A percentile compares a stretch with the other conserved stretches of the same genome.
Conservation (phyloP, 169 alveolate genomes). For the Eimeria necatrix region DNA sequence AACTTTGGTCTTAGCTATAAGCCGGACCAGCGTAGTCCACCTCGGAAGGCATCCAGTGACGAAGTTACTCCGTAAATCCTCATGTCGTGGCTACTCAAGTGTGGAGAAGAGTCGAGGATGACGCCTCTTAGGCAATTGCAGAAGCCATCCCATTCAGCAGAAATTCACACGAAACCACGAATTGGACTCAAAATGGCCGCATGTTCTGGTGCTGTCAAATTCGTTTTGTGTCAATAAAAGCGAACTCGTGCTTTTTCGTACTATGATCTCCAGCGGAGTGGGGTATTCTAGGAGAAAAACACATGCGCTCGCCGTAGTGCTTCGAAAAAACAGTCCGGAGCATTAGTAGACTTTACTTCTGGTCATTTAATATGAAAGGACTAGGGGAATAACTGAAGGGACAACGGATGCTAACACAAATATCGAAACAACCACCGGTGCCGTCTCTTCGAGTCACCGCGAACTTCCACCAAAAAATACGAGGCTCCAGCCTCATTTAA, state of each 20-base stretch:
- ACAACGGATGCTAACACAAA: background rate
- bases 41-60: background rate
- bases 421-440: slow-evolving; percentile 69
- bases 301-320: background rate
- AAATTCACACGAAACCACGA: background rate
- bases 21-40: background rate
- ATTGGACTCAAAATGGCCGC: background rate
- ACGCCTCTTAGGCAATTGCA: background rate
- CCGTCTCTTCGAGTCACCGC: slow-evolving; percentile 63
- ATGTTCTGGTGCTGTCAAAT: background rate
- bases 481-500: background rate
- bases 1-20: background rate
- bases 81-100: background rate
- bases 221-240: background rate
- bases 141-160: background rate
- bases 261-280: background rate
- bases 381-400: background rate
- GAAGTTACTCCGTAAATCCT: slow-evolving; percentile 4
- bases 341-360: background rate
- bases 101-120: background rate
- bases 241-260: background rate
- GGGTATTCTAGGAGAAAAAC: background rate
- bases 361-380: background rate
- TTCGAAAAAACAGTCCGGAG: background rate
- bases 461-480: background rate